phyloP scores from a whole-genome alignment of 306 rosid genomes.

The Hippophae tibetana region DNA sequence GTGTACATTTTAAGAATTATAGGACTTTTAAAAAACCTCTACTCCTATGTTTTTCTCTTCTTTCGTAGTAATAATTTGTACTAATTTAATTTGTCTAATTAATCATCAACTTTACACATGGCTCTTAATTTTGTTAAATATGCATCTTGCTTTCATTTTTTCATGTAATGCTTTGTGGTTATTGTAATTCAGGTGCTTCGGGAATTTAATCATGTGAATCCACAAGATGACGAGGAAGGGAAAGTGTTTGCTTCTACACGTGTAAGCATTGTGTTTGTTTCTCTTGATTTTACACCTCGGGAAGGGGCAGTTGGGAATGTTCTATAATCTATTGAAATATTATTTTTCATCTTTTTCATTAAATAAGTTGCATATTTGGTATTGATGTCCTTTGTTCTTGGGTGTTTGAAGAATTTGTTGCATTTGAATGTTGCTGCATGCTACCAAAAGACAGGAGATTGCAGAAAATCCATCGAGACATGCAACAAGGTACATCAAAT shows the following conservation, averaged over 20 bases:
- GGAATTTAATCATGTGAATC: conserved; percentile 96
- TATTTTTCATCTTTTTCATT: background rate
- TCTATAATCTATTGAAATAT: background rate
- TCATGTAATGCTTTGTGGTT: conserved; percentile 25
- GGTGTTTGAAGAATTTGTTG: conserved; percentile 66
- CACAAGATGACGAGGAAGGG: conserved; percentile 95
- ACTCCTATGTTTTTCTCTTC: too few species aligned
- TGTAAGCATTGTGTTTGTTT: conserved; percentile 32
- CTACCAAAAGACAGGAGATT: conserved; percentile 70
- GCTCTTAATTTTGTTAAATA: background rate
- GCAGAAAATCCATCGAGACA: conserved; percentile 74
- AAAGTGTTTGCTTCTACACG: conserved; percentile 67
- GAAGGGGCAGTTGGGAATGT: background rate
- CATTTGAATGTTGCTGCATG: conserved; percentile 88
- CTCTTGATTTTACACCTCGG: background rate
- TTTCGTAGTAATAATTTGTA: too few species aligned
- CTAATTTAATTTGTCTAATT: background rate
- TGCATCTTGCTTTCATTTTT: conserved; percentile 8
- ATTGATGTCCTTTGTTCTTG: conserved; percentile 17
- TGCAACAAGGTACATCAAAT: conserved; percentile 68
- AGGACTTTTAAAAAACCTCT: too few species aligned
- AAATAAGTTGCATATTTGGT: background rate
- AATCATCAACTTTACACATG: background rate
- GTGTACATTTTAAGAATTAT: too few species aligned
- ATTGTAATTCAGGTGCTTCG: conserved; percentile 64